A percentile compares a stretch with the other conserved stretches of the same genome.
Conservation (phyloP, 1,284 basidiomycete species). For the Tremellales sp. region DNA sequence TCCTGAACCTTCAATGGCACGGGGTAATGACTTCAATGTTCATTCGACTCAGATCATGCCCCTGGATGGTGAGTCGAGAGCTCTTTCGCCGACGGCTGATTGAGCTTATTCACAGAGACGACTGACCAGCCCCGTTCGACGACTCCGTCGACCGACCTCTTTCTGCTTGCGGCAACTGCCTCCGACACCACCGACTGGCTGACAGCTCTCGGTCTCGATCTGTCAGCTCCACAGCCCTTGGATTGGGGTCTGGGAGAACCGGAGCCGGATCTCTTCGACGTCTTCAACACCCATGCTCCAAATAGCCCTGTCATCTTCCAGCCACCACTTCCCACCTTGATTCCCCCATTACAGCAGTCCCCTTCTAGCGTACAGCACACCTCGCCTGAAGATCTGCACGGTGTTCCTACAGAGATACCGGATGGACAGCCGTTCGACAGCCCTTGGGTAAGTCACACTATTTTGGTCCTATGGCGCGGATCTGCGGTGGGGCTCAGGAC, state of each 20-base stretch:
- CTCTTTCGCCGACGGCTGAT: too few species aligned
- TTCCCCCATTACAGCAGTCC: background rate
- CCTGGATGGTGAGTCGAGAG: too few species aligned
- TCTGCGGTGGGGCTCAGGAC: background rate
- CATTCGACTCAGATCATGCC: too few species aligned
- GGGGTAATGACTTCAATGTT: too few species aligned
- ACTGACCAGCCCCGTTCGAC: too few species aligned
- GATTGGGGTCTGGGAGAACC: conserved; percentile 14
- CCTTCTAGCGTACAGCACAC: conserved; percentile 1
- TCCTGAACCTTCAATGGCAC: too few species aligned
- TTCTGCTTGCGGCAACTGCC: background rate
- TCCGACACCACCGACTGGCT: conserved; percentile 1
- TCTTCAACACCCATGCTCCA: conserved; percentile 12
- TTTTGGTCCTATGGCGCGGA: background rate
- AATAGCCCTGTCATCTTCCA: conserved; percentile 5
- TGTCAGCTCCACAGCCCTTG: background rate
- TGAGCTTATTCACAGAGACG: too few species aligned
- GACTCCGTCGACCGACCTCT: background rate
- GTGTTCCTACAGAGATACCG: conserved; percentile 9
- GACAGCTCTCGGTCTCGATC: background rate
- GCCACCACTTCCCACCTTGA: background rate
- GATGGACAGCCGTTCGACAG: conserved; percentile 18
- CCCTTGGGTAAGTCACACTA: conserved; percentile 18
- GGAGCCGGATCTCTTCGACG: conserved; percentile 13
- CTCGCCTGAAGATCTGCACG: conserved; percentile 13